Evolutionary conservation across 257 asterid species (phyloP), one percentile per base, ranked within the genome.

Genomic region (Mitragyna speciosa): DNA sequence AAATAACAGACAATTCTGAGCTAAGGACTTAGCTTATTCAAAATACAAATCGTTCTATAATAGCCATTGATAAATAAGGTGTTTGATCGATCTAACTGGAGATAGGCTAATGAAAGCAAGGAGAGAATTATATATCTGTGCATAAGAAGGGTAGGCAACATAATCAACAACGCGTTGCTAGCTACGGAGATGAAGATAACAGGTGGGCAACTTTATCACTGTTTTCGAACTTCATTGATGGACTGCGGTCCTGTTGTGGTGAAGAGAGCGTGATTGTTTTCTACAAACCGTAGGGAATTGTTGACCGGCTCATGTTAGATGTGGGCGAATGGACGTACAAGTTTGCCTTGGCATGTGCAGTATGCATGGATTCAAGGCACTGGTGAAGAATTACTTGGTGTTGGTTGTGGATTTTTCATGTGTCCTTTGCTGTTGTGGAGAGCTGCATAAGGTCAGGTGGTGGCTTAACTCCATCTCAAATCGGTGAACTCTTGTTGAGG

Each of bases 261-360:
- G n/a, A n/a, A n/a, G n/a, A n/a, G 79, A 86, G 76, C 33, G 65
- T 86, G 22, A 79, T 86, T 6, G 75, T 86, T 17, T 84, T 86
- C 94, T 7, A 90, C 91, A 0, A 90, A 88, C 59, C 90, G 83
- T 52, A 54, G 66, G 48, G 90, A 86, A 70, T 71, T 16, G 88
- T 88, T 5, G 94, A 88, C 73, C 89, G 31, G 92, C 94, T 74
- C 87, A 85, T 0, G 85, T 90, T 43, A 82, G 92, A 72, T 82
- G 88, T 52, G 94, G 94, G 45, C 88, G 94, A 31, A 88, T 90
- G 94, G 94, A 90, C 82, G 86, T 90, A 66, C 92, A 88, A 79
- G 84, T 90, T 72, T 84, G 88, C 89, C 88, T 89, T 16, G 90
- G 89, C 88, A 82, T 90, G 75, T 89, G 93, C 76, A 88, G 93